Conservation (phyloP, 2,329 filamentous ascomycete genomes). For the Dryadomyces quercus-mongolicae region DNA sequence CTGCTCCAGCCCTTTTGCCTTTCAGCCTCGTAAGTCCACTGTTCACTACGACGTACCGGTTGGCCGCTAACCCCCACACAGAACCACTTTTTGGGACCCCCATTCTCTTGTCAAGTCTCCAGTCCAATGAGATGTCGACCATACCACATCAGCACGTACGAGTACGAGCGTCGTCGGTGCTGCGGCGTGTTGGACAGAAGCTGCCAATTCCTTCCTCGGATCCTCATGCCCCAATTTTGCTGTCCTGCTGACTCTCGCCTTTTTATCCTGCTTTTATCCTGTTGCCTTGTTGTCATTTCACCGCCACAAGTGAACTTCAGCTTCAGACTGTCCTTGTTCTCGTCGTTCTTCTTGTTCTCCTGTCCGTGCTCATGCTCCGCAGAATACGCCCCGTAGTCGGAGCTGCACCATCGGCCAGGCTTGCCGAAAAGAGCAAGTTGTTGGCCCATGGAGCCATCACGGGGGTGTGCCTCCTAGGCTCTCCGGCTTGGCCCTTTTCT, state of each 20-base stretch:
- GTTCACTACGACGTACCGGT: not conserved
- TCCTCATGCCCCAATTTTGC: slow-evolving; percentile 6
- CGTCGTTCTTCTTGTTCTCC: no score
- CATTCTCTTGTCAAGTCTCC: not conserved
- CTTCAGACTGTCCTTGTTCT: no score
- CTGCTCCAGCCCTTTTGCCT: not conserved
- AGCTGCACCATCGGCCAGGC: not conserved
- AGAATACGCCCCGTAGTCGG: not conserved
- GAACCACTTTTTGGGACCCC: slow-evolving; percentile 9
- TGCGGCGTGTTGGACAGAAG: no score
- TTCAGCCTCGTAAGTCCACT: not conserved
- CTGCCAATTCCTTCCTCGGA: not conserved
- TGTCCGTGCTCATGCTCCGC: no score
- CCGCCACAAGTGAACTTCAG: no score
- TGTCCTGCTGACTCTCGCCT: slow-evolving; percentile 9
- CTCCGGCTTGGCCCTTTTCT: not conserved
- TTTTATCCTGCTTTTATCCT: not conserved
- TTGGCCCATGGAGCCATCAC: not conserved
- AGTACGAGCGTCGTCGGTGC: not conserved
- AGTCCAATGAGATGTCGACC: not conserved
- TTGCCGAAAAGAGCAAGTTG: not conserved
- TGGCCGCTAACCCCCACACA: slow-evolving; percentile 15
- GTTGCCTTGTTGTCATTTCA: not conserved
- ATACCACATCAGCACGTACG: not conserved
- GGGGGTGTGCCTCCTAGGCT: not conserved